phyloP scores from a whole-genome alignment of 352 stramenopile species.

The Phytophthora citrophthora region DNA sequence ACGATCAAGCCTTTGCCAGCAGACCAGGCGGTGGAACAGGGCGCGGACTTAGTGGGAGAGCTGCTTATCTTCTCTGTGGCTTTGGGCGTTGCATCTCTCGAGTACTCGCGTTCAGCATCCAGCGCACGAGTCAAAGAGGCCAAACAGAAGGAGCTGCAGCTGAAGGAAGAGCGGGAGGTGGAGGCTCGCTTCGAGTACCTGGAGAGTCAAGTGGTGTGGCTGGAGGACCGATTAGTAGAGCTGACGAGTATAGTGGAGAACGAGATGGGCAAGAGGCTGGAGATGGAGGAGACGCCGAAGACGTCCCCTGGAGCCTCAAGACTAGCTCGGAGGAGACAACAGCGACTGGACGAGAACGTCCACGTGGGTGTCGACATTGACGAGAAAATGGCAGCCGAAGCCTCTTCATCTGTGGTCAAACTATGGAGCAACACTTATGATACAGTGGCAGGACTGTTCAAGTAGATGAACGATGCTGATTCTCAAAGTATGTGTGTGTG shows the following conservation, averaged over 20 bases:
- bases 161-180: constrained; percentile 50
- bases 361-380: constrained; percentile 37
- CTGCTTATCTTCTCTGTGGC: constrained; percentile 84
- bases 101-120: constrained; percentile 74
- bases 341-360: constrained; percentile 28
- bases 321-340: constrained; percentile 18
- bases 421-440: constrained; percentile 35
- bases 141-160: constrained; percentile 53
- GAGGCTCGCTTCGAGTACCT: constrained; percentile 60
- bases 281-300: constrained; percentile 12
- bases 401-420: constrained; percentile 24
- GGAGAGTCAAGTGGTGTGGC: constrained; percentile 54
- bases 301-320: constrained; percentile 12
- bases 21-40: constrained; percentile 81
- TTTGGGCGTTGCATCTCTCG: constrained; percentile 66
- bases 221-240: constrained; percentile 47
- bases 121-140: constrained; percentile 67
- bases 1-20: constrained; percentile 76
- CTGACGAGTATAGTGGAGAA: constrained; percentile 46
- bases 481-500: not conserved
- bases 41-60: constrained; percentile 78
- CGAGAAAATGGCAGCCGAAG: constrained; percentile 30
- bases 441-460: constrained; percentile 44
- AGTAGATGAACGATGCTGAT: constrained; percentile 30
- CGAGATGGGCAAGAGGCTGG: constrained; percentile 27